Conservation (phyloP, 2,329 filamentous ascomycete genomes). For the Verticillium nubilum region DNA sequence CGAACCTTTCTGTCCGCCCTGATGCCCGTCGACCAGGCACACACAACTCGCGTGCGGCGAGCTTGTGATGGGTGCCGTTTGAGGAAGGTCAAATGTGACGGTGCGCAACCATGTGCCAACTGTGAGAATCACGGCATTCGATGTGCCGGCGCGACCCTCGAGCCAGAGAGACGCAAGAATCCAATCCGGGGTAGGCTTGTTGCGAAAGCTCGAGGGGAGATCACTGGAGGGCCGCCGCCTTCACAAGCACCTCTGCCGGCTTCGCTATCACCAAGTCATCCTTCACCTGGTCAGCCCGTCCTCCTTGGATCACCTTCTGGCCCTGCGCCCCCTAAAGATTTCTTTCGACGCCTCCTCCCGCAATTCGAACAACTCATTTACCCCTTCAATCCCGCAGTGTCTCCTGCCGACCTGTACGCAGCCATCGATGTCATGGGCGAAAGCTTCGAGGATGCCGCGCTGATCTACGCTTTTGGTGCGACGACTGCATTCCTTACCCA, state of each 20-base stretch:
- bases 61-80: slow-evolving; percentile 32
- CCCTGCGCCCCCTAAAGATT: slow-evolving; percentile 16
- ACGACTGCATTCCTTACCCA: slow-evolving; percentile 29
- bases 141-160: background rate
- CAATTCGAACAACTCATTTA: slow-evolving; percentile 30
- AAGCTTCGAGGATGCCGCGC: slow-evolving; percentile 25
- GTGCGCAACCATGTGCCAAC: slow-evolving; percentile 26
- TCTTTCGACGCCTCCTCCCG: slow-evolving; percentile 25
- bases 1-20: background rate
- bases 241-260: background rate
- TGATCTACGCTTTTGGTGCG: slow-evolving; percentile 29
- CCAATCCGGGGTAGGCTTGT: background rate
- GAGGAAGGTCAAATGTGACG: slow-evolving; percentile 31
- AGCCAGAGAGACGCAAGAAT: slow-evolving; percentile 1
- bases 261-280: background rate
- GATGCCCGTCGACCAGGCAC: background rate
- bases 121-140: slow-evolving; percentile 27
- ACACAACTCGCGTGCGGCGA: background rate
- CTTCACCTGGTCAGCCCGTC: background rate
- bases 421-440: slow-evolving; percentile 26
- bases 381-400: slow-evolving; percentile 28
- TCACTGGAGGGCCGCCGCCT: background rate
- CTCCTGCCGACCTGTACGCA: slow-evolving; percentile 21
- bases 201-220: background rate
- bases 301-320: background rate